A percentile compares a stretch with the other conserved stretches of the same genome.
Evolutionary conservation across 805 yeast species (phyloP).

Genomic region (Blastobotrys terrestris): DNA sequence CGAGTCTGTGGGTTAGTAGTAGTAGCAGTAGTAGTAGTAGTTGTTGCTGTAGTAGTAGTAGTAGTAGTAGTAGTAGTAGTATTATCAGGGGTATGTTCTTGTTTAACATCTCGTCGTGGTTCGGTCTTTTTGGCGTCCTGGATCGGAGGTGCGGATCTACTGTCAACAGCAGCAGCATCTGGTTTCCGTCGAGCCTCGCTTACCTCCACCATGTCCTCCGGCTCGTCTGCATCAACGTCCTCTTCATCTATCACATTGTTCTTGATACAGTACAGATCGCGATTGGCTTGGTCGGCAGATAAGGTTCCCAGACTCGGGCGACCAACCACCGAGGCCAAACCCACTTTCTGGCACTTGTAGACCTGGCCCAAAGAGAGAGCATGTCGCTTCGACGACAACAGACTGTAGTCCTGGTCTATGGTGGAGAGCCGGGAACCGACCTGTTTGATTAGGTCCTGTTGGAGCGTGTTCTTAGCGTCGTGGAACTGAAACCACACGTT

Average conservation of each 20-base stretch:
- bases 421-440: conserved; percentile 19
- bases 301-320: background rate
- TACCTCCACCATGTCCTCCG: no score
- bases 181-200: no score
- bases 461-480: conserved; percentile 22
- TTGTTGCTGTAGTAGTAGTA: no score
- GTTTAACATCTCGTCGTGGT: background rate
- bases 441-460: conserved; percentile 19
- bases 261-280: conserved; percentile 13
- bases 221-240: background rate
- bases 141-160: no score
- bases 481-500: conserved; percentile 28
- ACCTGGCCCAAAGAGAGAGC: background rate
- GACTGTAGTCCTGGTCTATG: conserved; percentile 20
- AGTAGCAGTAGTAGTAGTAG: background rate
- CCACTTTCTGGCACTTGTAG: background rate
- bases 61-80: background rate
- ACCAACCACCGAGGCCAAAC: background rate
- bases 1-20: background rate
- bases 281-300: conserved; percentile 13
- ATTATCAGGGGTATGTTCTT: background rate
- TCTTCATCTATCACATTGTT: conserved; percentile 16
- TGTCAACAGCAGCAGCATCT: no score
- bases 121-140: no score
- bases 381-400: background rate